phyloP scores from a whole-genome alignment of 768 basidiomycete species.

The Holtermanniella nyarrowii region DNA sequence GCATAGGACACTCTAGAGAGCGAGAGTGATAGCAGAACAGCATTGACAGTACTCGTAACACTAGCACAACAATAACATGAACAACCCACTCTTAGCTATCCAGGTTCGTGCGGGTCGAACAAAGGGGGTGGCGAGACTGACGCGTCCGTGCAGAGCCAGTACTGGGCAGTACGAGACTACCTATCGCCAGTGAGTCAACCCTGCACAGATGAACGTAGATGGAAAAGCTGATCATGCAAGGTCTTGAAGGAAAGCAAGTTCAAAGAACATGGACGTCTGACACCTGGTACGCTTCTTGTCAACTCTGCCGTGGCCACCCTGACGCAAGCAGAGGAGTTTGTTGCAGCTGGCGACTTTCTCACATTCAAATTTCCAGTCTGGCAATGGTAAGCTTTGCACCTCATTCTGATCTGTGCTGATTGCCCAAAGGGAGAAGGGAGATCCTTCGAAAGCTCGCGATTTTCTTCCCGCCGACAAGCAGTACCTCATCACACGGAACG shows the following conservation, averaged over 20 bases:
- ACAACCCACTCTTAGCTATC: conserved; percentile 38
- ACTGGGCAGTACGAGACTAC: conserved; percentile 88
- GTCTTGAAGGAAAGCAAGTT: conserved; percentile 97
- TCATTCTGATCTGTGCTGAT: conserved; percentile 5
- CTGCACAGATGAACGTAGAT: neutral
- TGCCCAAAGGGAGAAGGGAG: conserved; percentile 74
- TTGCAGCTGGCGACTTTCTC: conserved; percentile 93
- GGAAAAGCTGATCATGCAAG: conserved; percentile 42
- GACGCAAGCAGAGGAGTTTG: conserved; percentile 70
- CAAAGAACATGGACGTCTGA: conserved; percentile 95
- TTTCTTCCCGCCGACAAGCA: conserved; percentile 94
- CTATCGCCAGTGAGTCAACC: conserved; percentile 48
- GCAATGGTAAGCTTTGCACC: conserved; percentile 60
- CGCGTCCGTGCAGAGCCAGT: conserved; percentile 64
- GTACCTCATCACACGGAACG: conserved; percentile 83
- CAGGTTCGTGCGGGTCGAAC: conserved; percentile 28
- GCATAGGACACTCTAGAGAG: no score
- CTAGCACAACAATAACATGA: conserved; percentile 15
- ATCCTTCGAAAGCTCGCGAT: conserved; percentile 70
- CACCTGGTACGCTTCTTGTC: conserved; percentile 54
- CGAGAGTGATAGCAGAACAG: no score
- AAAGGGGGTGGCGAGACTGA: neutral
- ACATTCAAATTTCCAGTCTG: conserved; percentile 98
- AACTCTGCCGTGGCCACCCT: neutral
- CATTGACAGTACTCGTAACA: neutral